phyloP scores from a whole-genome alignment of 805 yeast genomes.

The Scheffersomyces lignosus region DNA sequence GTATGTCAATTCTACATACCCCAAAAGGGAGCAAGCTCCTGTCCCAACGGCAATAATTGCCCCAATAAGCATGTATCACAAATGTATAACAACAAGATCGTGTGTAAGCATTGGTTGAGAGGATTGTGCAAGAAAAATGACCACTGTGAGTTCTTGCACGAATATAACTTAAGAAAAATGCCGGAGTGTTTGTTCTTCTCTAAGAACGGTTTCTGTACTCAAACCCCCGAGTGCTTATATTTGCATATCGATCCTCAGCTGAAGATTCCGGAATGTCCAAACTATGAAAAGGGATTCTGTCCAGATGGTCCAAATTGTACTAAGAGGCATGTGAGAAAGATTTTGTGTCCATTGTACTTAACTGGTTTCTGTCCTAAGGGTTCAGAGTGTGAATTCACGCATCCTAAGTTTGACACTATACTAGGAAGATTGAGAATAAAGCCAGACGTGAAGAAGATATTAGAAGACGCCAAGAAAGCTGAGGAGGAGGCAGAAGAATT shows the following conservation, averaged over 20 bases:
- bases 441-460: conserved; percentile 37
- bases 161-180: conserved; percentile 89
- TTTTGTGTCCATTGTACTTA: conserved; percentile 74
- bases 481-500: conserved; percentile 2
- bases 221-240: conserved; percentile 90
- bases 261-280: conserved; percentile 83
- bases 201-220: conserved; percentile 84
- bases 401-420: conserved; percentile 69
- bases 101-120: conserved; percentile 97
- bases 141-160: conserved; percentile 94
- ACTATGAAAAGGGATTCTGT: conserved; percentile 87
- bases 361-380: conserved; percentile 54
- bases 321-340: conserved; percentile 74
- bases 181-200: conserved; percentile 92
- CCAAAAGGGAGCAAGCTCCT: conserved; percentile 53
- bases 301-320: conserved; percentile 86
- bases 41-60: conserved; percentile 86
- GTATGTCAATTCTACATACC: conserved; percentile 71
- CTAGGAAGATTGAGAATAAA: conserved; percentile 42
- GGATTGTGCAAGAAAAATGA: conserved; percentile 97
- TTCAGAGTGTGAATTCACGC: conserved; percentile 71
- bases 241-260: conserved; percentile 87
- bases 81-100: conserved; percentile 58
- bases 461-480: conserved; percentile 18
- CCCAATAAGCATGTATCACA: conserved; percentile 79